Evolutionary conservation across 331 rosid species (phyloP), one percentile per base, ranked within the genome.

Genomic region (Malus hybrid): DNA sequence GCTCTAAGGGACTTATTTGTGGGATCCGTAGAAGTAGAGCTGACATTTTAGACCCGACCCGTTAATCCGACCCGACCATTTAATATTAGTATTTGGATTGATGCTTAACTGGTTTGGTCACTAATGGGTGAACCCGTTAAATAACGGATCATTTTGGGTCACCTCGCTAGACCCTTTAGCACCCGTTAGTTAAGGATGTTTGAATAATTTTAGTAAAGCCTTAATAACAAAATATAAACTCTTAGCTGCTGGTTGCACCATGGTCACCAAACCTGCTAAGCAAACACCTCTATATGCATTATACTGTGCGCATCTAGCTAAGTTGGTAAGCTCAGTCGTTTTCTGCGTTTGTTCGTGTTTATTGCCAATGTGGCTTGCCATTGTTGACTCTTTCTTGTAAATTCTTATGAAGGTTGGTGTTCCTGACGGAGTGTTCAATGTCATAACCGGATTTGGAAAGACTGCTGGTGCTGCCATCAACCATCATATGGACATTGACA

Each of bases 201-300:
- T 34, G 9, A 34, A 2, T 34, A 34, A 34, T 34, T 34, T 34
- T 9, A 6, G 0, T 34, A 34, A 34, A 34, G 9, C 39, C 39
- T 34, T 34, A 34, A 34, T 2, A 34, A 6, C 39, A 34, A 34
- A 34, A 34, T 1, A 34, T 6, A 34, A 34, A 34, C 39, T 6
- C 66, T 84, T 94, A 54, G 98, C 98, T 5, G 95, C 90, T 6
- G 96, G 98, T 36, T 91, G 98, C 85, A 91, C 98, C 10, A 87
- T 91, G 89, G 67, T 91, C 44, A 74, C 91, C 70, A 94, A 94
- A 66, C 97, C 96, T 1, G 94, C 97, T 18, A 95, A 94, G 86
- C 93, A 94, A 66, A 91, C 97, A 12, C 93, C 97, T 55, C 95
- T 93, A 27, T 88, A 91, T 0, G 91, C 98, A 67, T 89, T 93